These are phyloP conservation scores for Phoenix dactylifera DNA, from an alignment of 176 grass and related monocot genomes.

Conservation along the genomic window DNA sequence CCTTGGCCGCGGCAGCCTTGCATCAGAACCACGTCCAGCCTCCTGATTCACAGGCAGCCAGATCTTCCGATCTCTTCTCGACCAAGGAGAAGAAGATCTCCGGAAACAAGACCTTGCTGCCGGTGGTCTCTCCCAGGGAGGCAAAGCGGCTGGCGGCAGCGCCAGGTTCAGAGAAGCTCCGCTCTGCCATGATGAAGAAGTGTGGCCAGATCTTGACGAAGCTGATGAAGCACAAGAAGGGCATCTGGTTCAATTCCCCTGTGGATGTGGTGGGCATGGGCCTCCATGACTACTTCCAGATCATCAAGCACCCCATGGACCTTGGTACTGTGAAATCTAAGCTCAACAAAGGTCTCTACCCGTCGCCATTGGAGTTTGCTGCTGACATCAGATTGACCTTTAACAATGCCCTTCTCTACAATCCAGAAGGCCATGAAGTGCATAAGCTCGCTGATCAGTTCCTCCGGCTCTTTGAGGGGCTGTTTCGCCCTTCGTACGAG, in stretches of 20 bases:
- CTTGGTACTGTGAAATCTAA: constrained; percentile 58
- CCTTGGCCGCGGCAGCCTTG: neutral
- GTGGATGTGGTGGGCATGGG: constrained; percentile 60
- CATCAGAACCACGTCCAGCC: no score
- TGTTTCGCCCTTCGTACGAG: constrained; percentile 23
- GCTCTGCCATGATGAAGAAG: constrained; percentile 44
- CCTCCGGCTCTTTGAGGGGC: constrained; percentile 48
- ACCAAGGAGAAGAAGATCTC: no score
- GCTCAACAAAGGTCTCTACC: constrained; percentile 41
- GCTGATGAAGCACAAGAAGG: constrained; percentile 79
- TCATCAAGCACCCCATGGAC: constrained; percentile 86
- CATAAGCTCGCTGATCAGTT: constrained; percentile 70
- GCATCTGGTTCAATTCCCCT: constrained; percentile 83
- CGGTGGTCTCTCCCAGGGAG: no score
- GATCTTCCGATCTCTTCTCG: no score
- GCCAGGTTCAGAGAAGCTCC: constrained; percentile 25
- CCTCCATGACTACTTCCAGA: constrained; percentile 67
- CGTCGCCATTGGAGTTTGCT: constrained; percentile 51
- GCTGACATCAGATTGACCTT: constrained; percentile 72
- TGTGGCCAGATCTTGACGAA: constrained; percentile 59
- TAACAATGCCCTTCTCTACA: constrained; percentile 73
- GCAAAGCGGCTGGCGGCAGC: constrained; percentile 2
- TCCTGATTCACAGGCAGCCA: neutral
- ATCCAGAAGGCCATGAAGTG: constrained; percentile 53
- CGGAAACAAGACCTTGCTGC: no score